phyloP scores from a whole-genome alignment of 345 rosid species.

The Pseudoturritis turrita region DNA sequence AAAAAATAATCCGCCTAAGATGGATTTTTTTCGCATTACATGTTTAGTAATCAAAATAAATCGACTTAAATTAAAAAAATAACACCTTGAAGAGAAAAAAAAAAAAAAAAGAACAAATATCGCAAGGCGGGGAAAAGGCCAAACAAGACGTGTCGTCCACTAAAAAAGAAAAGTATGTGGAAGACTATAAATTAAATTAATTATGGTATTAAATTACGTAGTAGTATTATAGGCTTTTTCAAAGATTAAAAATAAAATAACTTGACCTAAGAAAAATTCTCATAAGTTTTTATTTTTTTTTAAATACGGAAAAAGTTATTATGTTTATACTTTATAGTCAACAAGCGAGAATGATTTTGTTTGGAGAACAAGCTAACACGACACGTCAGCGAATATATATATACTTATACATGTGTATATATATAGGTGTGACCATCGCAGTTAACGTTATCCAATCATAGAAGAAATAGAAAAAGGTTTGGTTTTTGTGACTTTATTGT shows the following conservation, averaged over 20 bases:
- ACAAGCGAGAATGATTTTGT: background rate
- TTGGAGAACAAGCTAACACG: slow-evolving; percentile 17
- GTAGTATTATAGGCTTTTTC: background rate
- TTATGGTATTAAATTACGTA: background rate
- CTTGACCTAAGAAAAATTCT: background rate
- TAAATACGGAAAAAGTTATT: too few species aligned
- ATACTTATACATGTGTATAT: background rate
- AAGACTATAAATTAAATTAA: background rate
- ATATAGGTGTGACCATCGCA: background rate
- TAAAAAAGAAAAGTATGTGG: background rate
- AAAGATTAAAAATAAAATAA: background rate
- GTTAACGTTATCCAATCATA: slow-evolving; percentile 26
- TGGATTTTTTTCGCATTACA: background rate
- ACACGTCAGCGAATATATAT: background rate
- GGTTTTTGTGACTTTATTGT: background rate
- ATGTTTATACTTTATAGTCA: background rate
- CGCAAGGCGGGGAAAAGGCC: background rate
- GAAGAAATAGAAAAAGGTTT: slow-evolving; percentile 7
- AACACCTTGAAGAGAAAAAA: background rate
- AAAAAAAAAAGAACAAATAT: background rate
- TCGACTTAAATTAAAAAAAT: background rate
- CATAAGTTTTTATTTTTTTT: too few species aligned
- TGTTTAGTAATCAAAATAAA: background rate
- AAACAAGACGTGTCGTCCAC: slow-evolving; percentile 11
- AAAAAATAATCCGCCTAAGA: background rate